These are phyloP conservation scores for Aspergillus unguis DNA, from an alignment of 2,329 filamentous ascomycete species.

Conservation along the genomic window DNA sequence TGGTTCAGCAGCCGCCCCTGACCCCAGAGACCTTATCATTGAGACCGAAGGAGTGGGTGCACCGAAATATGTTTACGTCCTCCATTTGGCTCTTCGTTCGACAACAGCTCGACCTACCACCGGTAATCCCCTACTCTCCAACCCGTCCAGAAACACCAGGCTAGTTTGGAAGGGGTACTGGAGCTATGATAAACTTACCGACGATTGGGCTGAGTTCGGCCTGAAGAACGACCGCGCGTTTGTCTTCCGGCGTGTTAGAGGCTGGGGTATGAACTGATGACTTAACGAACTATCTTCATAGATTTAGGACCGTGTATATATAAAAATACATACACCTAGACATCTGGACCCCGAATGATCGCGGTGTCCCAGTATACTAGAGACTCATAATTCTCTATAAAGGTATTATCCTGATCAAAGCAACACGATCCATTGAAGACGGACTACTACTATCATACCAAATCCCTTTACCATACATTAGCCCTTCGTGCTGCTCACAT, in stretches of 20 bases:
- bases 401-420: too few species aligned
- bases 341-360: background rate
- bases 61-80: conserved; percentile 75
- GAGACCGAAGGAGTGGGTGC: conserved; percentile 77
- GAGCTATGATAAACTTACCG: conserved; percentile 83
- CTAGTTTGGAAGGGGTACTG: conserved; percentile 85
- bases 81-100: conserved; percentile 68
- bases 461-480: too few species aligned
- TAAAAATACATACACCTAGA: background rate
- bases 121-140: conserved; percentile 21
- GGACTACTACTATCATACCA: too few species aligned
- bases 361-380: background rate
- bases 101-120: conserved; percentile 52
- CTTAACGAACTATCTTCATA: background rate
- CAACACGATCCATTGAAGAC: too few species aligned
- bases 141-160: conserved; percentile 73
- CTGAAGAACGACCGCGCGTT: conserved; percentile 60
- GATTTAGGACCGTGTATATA: background rate
- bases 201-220: conserved; percentile 83
- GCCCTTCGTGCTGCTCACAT: too few species aligned
- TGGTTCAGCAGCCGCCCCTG: conserved; percentile 20
- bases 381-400: too few species aligned
- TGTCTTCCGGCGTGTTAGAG: conserved; percentile 61
- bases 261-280: conserved; percentile 48
- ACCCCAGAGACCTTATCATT: conserved; percentile 64